These are phyloP conservation scores for Phytophthora fragariae DNA, from an alignment of 352 stramenopile species.

Conservation along the genomic window DNA sequence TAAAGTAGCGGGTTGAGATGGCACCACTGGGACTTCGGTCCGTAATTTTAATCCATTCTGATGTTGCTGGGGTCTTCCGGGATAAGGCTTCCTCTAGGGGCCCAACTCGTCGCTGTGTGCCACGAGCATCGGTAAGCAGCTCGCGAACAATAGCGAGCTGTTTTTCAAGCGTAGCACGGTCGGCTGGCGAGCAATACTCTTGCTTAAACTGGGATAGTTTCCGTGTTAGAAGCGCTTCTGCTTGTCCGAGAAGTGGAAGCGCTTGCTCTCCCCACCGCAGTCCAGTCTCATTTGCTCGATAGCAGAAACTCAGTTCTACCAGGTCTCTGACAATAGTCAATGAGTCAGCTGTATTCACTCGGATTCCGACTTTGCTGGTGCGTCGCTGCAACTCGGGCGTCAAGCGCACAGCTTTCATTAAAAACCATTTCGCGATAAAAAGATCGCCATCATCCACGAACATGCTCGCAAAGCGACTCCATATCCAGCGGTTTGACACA, in stretches of 20 bases:
- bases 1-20: constrained; percentile 52
- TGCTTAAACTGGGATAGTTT: constrained; percentile 19
- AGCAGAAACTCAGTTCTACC: constrained; percentile 48
- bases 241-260: constrained; percentile 25
- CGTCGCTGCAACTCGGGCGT: constrained; percentile 32
- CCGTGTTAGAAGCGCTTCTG: constrained; percentile 28
- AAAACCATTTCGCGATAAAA: constrained; percentile 56
- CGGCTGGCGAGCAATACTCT: constrained; percentile 17
- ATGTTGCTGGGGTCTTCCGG: constrained; percentile 57
- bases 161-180: constrained; percentile 24
- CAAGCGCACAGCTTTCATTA: constrained; percentile 39
- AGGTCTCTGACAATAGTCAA: constrained; percentile 42
- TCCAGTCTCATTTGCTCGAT: constrained; percentile 43
- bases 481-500: constrained; percentile 59
- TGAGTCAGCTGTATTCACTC: constrained; percentile 21
- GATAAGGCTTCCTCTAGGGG: constrained; percentile 41
- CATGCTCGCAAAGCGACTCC: constrained; percentile 55
- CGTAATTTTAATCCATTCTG: constrained; percentile 60
- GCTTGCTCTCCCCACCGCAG: constrained; percentile 25
- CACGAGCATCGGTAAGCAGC: constrained; percentile 20
- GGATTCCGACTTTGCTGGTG: constrained; percentile 15
- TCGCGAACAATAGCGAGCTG: constrained; percentile 20
- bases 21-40: constrained; percentile 5
- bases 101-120: constrained; percentile 6
- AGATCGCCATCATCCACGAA: constrained; percentile 58